A percentile compares a stretch with the other conserved stretches of the same genome.
Conservation (phyloP, 169 alveolate species). For the Ichthyophthirius multifiliis region DNA sequence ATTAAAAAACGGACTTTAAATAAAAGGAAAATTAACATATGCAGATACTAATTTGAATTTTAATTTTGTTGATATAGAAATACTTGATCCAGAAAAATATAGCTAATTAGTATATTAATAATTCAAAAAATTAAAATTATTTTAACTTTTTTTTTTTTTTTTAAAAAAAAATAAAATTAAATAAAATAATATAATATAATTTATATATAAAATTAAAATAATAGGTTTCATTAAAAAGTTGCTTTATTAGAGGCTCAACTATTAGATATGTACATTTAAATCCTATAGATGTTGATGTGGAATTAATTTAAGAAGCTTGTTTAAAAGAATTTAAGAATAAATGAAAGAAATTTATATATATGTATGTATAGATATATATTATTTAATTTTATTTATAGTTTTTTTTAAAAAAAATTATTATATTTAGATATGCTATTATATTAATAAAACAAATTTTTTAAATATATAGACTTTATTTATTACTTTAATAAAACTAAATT, state of each 20-base stretch:
- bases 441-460: too few species aligned
- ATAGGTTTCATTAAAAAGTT: constrained; percentile 85
- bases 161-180: not conserved
- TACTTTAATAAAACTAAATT: too few species aligned
- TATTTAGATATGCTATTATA: too few species aligned
- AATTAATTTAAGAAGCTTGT: constrained; percentile 90
- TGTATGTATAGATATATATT: too few species aligned
- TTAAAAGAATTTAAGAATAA: constrained; percentile 70
- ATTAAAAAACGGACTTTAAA: constrained; percentile 91
- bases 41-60: constrained; percentile 94
- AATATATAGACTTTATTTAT: too few species aligned
- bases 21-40: constrained; percentile 90
- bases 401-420: too few species aligned
- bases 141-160: not conserved
- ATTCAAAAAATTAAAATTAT: not conserved
- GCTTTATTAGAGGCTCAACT: constrained; percentile 95
- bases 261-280: constrained; percentile 93
- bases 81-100: constrained; percentile 87
- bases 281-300: constrained; percentile 87
- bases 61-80: constrained; percentile 88
- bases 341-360: too few species aligned
- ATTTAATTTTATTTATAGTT: too few species aligned
- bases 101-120: constrained; percentile 86
- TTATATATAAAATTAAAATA: not conserved
- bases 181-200: not conserved